Evolutionary conservation across 306 rosid species (phyloP), one percentile per base, ranked within the genome.

Genomic region (Comarum palustre): DNA sequence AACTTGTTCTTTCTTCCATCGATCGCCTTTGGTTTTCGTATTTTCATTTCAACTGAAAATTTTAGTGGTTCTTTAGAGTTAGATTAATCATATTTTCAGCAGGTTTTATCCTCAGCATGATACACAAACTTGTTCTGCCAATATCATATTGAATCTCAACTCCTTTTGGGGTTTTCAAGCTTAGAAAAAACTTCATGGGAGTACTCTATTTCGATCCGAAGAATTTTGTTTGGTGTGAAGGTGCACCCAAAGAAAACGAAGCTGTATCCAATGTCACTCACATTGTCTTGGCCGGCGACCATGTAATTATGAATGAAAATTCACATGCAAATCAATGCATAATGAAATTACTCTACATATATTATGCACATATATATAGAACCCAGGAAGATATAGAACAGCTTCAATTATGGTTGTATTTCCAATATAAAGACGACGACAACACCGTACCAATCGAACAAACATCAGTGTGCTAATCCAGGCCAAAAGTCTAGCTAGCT

Each of bases 61-160:
- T 50, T 1, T 34, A 51, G 4, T 69, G 25, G 25, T 36, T 34
- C 27, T 69, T 19, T 32, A 12, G 25, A 69, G 25, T 38, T 71
- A 36, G 20, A 15, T 38, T 71, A 52, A 8, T 54, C 12, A 27
- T 29, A 29, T 9, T 41, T 17, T 42, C 2, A 50, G 42, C 2
- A 57, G 20, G 42, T 58, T 41, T 25, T 36, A 43, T 31, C 71
- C n/a, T 1, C 29, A 42, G 75, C 55, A 34, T 58, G 31, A n/a
- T 34, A 38, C 64, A 16, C 77, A 65, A 66, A 46, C 78, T 73
- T 78, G 59, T 34, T 36, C 12, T 73, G 51, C 47, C 59, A 0
- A 48, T 67, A 68, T 38, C 12, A 36, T 57, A 73, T 25, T 32
- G 14, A 17, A 13, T 48, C 54, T 78, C 34, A 4, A 24, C 13